phyloP scores from a whole-genome alignment of 148 eudicot genomes.

The Camellia sinensis region DNA sequence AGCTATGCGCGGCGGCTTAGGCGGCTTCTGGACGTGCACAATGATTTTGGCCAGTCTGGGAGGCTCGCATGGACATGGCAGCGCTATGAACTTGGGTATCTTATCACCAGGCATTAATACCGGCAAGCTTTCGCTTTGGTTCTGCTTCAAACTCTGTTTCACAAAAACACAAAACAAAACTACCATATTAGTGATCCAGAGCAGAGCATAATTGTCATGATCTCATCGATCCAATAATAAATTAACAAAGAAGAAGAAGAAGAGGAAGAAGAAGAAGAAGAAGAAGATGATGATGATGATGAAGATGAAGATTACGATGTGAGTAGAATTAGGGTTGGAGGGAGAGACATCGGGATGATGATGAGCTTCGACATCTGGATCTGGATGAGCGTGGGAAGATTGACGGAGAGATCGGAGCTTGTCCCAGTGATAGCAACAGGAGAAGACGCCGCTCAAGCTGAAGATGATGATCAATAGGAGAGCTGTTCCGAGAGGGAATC shows the following conservation, averaged over 20 bases:
- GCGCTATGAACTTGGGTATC: conserved; percentile 60
- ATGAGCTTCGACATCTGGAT: conserved; percentile 27
- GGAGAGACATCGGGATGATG: too few species aligned
- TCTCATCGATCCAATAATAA: too few species aligned
- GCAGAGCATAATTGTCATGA: too few species aligned
- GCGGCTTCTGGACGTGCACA: conserved; percentile 33
- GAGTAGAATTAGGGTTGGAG: conserved; percentile 3
- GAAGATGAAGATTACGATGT: conserved; percentile 21
- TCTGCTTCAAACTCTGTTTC: conserved; percentile 25
- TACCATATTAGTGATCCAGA: too few species aligned
- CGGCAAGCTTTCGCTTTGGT: conserved; percentile 36
- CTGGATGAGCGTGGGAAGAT: conserved; percentile 24
- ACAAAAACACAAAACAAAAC: not conserved
- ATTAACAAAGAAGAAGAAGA: too few species aligned
- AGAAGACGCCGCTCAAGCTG: conserved; percentile 76
- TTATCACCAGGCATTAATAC: conserved; percentile 75
- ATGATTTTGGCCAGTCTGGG: conserved; percentile 25
- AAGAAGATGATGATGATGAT: not conserved
- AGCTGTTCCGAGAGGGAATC: conserved; percentile 80
- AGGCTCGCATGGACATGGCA: conserved; percentile 73
- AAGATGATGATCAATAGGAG: conserved; percentile 59
- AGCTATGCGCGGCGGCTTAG: conserved; percentile 49
- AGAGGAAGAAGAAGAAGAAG: too few species aligned
- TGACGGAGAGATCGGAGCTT: conserved; percentile 63
- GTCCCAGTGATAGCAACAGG: conserved; percentile 94